These are phyloP conservation scores for Galerina sulciceps DNA, from an alignment of 768 basidiomycete species.

Conservation along the genomic window DNA sequence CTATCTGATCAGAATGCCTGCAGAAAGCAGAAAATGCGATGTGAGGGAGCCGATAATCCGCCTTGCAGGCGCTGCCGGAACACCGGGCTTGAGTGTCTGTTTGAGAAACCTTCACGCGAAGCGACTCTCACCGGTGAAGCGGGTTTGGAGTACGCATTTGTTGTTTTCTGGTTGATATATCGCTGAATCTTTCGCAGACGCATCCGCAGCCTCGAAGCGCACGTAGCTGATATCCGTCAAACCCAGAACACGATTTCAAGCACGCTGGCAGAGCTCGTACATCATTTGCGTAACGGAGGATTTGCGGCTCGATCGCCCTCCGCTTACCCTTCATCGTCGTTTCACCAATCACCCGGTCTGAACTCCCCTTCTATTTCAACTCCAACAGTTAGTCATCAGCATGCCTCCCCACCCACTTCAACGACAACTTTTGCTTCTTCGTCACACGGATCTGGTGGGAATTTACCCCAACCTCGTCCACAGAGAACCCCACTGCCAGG, in stretches of 20 bases:
- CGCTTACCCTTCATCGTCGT: conserved; percentile 54
- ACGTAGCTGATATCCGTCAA: conserved; percentile 82
- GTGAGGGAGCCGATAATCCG: conserved; percentile 94
- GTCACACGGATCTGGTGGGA: conserved; percentile 22
- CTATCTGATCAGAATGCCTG: conserved; percentile 79
- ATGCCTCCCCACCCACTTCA: conserved; percentile 42
- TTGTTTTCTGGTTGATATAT: conserved; percentile 2
- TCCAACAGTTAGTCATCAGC: conserved; percentile 47
- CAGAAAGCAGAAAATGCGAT: conserved; percentile 96
- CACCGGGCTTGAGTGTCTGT: conserved; percentile 88
- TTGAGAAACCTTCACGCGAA: conserved; percentile 91
- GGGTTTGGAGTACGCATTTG: conserved; percentile 75
- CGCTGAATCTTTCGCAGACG: conserved; percentile 57
- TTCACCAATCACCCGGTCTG: conserved; percentile 68
- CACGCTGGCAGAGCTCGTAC: conserved; percentile 79
- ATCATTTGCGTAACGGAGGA: conserved; percentile 68
- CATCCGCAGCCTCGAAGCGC: conserved; percentile 85
- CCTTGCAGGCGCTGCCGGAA: conserved; percentile 95
- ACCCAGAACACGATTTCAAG: conserved; percentile 78
- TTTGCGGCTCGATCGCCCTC: conserved; percentile 67
- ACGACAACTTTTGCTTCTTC: conserved; percentile 31
- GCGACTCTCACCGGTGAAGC: conserved; percentile 88
- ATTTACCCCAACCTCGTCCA: conserved; percentile 33
- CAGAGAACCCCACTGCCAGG: conserved; percentile 41
- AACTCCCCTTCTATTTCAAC: conserved; percentile 62